A percentile compares a stretch with the other conserved stretches of the same genome.
These are phyloP conservation scores for Russula griseocarnosa DNA, from an alignment of 768 basidiomycete species.

Conservation along the genomic window DNA sequence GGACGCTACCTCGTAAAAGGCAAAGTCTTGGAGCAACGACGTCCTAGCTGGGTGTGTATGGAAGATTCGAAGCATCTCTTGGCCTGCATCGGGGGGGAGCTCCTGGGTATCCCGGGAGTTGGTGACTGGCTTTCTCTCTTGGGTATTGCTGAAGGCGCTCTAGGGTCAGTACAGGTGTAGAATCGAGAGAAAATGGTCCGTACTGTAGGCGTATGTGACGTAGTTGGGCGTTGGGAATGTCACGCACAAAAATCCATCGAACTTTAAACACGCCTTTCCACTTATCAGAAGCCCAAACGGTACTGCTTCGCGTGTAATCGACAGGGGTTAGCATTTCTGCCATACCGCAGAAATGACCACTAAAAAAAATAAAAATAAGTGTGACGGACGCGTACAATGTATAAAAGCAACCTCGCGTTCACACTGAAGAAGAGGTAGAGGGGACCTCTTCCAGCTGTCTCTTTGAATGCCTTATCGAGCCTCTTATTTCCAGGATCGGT, in stretches of 20 bases:
- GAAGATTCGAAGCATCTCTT: constrained; percentile 96
- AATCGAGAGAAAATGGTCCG: constrained; percentile 26
- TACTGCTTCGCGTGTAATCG: constrained; percentile 90
- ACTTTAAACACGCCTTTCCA: constrained; percentile 99
- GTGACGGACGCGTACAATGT: neutral
- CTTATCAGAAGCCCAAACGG: constrained; percentile 98
- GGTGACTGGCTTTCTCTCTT: constrained; percentile 97
- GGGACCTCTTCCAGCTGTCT: constrained; percentile 84
- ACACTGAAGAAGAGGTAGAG: constrained; percentile 99
- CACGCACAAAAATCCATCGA: constrained; percentile 94
- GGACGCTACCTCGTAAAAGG: constrained; percentile 72
- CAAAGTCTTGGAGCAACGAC: constrained; percentile 89
- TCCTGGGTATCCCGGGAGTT: constrained; percentile 98
- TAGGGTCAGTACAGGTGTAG: constrained; percentile 4
- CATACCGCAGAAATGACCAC: constrained; percentile 98
- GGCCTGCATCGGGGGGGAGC: constrained; percentile 89
- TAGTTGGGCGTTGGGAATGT: constrained; percentile 85
- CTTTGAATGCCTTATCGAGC: constrained; percentile 95
- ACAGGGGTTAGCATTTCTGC: constrained; percentile 97
- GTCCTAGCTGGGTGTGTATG: constrained; percentile 90
- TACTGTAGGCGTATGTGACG: constrained; percentile 88
- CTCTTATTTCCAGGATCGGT: constrained; percentile 97
- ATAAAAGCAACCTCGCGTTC: constrained; percentile 64
- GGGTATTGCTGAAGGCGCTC: constrained; percentile 72
- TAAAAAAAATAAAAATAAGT: constrained; percentile 31